These are phyloP conservation scores for Globisporangium spinosum DNA, from an alignment of 352 stramenopile genomes.

Conservation along the genomic window DNA sequence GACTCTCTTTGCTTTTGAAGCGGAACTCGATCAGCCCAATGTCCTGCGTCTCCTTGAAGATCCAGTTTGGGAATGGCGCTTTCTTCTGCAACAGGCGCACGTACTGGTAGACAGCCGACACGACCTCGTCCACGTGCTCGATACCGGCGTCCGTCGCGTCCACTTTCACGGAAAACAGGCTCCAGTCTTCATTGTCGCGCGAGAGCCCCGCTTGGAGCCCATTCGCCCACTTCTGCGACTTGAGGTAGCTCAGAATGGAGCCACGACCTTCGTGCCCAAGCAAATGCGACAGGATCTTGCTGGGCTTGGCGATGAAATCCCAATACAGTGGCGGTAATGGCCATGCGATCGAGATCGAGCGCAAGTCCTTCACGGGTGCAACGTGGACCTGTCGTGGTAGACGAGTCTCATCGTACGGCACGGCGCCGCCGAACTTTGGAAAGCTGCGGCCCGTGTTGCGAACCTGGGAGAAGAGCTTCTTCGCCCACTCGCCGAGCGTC, in stretches of 20 bases:
- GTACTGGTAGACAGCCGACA: slow-evolving; percentile 65
- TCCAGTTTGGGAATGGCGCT: slow-evolving; percentile 32
- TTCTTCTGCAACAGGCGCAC: slow-evolving; percentile 45
- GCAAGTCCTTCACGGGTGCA: slow-evolving; percentile 60
- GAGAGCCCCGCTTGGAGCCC: slow-evolving; percentile 59
- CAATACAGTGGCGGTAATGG: slow-evolving; percentile 45
- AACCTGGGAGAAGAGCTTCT: slow-evolving; percentile 78
- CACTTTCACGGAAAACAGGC: slow-evolving; percentile 62
- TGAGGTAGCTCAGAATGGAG: slow-evolving; percentile 92
- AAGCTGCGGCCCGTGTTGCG: slow-evolving; percentile 56
- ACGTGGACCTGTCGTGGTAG: slow-evolving; percentile 52
- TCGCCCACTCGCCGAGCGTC: slow-evolving; percentile 74
- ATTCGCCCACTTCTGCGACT: slow-evolving; percentile 75
- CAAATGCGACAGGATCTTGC: slow-evolving; percentile 89
- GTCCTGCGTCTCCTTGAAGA: slow-evolving; percentile 64
- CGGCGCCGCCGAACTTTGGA: slow-evolving; percentile 44
- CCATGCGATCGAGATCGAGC: slow-evolving; percentile 73
- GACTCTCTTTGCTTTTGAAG: slow-evolving; percentile 79
- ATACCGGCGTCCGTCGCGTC: slow-evolving; percentile 68
- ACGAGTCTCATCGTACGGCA: slow-evolving; percentile 48
- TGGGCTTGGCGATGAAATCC: slow-evolving; percentile 63
- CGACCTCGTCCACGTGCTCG: slow-evolving; percentile 53
- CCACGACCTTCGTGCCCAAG: slow-evolving; percentile 92
- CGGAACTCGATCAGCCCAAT: slow-evolving; percentile 56
- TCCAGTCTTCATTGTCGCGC: slow-evolving; percentile 70